A percentile compares a stretch with the other conserved stretches of the same genome.
These are phyloP conservation scores for Wickerhamiella spandovensis DNA, from an alignment of 805 yeast species.

Conservation along the genomic window DNA sequence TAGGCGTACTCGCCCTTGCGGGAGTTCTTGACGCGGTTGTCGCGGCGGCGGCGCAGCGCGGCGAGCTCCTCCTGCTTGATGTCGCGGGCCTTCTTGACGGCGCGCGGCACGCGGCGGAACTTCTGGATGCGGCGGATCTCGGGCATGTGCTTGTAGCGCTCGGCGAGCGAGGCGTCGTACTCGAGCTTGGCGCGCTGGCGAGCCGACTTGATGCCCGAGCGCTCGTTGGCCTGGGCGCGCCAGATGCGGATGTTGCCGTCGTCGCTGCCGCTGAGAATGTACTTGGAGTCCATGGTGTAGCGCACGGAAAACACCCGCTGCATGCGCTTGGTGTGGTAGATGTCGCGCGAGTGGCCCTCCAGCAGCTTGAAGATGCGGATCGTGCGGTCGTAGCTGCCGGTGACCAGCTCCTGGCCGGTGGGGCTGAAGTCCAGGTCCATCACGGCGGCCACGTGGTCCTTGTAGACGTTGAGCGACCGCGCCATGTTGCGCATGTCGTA, in stretches of 20 bases:
- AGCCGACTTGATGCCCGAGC: constrained; percentile 68
- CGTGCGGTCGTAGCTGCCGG: constrained; percentile 92
- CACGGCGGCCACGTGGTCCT: constrained; percentile 93
- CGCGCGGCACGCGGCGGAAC: constrained; percentile 84
- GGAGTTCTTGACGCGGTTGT: constrained; percentile 67
- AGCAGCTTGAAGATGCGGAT: constrained; percentile 61
- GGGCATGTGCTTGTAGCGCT: constrained; percentile 90
- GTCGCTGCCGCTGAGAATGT: constrained; percentile 82
- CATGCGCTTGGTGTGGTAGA: constrained; percentile 96
- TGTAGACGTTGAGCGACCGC: constrained; percentile 68
- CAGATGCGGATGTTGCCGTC: constrained; percentile 92
- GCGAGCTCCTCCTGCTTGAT: constrained; percentile 64
- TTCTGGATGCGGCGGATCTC: constrained; percentile 80
- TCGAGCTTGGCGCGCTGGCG: constrained; percentile 73
- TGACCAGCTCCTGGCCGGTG: constrained; percentile 89
- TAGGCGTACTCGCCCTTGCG: constrained; percentile 32
- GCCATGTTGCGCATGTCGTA: constrained; percentile 94
- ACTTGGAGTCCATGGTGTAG: constrained; percentile 80
- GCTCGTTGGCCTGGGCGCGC: constrained; percentile 78
- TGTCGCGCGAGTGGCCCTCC: constrained; percentile 87
- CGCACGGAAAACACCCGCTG: constrained; percentile 79
- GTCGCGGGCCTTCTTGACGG: constrained; percentile 78
- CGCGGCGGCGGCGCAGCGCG: constrained; percentile 67
- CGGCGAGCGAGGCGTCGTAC: constrained; percentile 83
- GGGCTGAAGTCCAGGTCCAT: constrained; percentile 92